Base-by-base conservation (phyloP, 805 yeast genomes). In the Myxozyma nipponensis region DNA sequence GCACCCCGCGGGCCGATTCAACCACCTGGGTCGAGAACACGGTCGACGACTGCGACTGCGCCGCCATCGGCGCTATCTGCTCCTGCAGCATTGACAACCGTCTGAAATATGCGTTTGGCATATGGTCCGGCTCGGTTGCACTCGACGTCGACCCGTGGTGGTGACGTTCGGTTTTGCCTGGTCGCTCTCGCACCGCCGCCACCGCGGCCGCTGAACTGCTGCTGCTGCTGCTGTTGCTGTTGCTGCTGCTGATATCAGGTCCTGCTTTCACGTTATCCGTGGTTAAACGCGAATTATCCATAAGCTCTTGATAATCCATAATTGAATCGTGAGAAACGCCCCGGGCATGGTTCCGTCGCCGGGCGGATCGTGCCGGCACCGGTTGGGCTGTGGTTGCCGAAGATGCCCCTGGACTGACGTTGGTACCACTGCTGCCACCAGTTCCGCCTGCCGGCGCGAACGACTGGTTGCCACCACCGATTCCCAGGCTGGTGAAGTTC, bases 321-420 rank as follows among this genome's bases (percentile, higher is more conserved):
- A 52, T 47, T 6, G 55, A 49, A 46, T 59, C 62, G 37, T 59
- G 62, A 28, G 62, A 56, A 4, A 58, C 43, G 22, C 62, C 62
- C 25, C 62, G 52, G 15, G 53, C 37, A 30, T 58, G 62, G 26
- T 42, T 44, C 9, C 57, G 50, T 18, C 26, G 42, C n/a, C 46
- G 39, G 18, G 39, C 26, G n/a, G 51, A 21, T 7, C 45, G 47
- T 1, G 34, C 41, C 3, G 51, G 22, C 4, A 47, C 32, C 17
- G 9, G 26, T 40, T 24, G 41, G 23, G 21, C 47, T 22, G n/a
- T n/a, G n/a, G n/a, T n/a, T n/a, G n/a, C n/a, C n/a, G n/a, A n/a
- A n/a, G n/a, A n/a, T n/a, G n/a, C n/a, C n/a, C n/a, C n/a, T 30
- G 39, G 19, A 25, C 38, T 32, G 22, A 25, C 13, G 15, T 38